These are phyloP conservation scores for Sclerotinia trifoliorum DNA, from an alignment of 2,329 filamentous ascomycete species.

Conservation along the genomic window DNA sequence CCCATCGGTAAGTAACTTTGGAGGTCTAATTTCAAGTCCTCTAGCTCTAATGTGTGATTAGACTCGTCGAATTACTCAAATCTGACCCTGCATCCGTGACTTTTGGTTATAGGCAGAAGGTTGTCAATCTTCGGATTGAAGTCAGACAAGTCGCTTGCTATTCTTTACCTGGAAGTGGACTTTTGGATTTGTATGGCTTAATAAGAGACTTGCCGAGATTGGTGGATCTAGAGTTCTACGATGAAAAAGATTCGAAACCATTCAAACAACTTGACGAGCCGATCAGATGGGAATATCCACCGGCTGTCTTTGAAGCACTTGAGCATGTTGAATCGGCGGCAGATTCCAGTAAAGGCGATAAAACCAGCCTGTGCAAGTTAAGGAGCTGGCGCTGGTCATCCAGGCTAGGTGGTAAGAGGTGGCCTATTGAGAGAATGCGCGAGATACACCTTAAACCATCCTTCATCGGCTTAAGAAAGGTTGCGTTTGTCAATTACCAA, in stretches of 20 bases:
- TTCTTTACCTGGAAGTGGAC: conserved; percentile 51
- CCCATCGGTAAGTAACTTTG: conserved; percentile 40
- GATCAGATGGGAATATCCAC: conserved; percentile 68
- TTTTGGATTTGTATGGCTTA: conserved; percentile 57
- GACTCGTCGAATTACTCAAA: conserved; percentile 52
- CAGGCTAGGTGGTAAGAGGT: conserved; percentile 49
- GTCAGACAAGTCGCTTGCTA: conserved; percentile 51
- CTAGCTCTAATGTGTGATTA: conserved; percentile 9
- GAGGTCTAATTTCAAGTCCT: no score
- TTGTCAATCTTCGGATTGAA: conserved; percentile 38
- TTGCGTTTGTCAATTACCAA: conserved; percentile 65
- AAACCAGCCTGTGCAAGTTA: conserved; percentile 41
- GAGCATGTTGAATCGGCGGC: conserved; percentile 51
- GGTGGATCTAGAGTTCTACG: conserved; percentile 68
- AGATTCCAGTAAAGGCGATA: conserved; percentile 32
- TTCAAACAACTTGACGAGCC: conserved; percentile 57
- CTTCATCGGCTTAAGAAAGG: conserved; percentile 56
- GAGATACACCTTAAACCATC: conserved; percentile 53
- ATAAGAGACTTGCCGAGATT: conserved; percentile 66
- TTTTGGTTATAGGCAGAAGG: conserved; percentile 39
- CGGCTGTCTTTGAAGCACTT: conserved; percentile 63
- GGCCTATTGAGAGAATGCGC: conserved; percentile 50
- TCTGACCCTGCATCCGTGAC: conserved; percentile 36
- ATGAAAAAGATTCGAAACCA: conserved; percentile 65
- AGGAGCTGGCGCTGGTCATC: conserved; percentile 63